A percentile compares a stretch with the other conserved stretches of the same genome.
These are phyloP conservation scores for Teratosphaeria zuluensis DNA, from an alignment of 2,329 filamentous ascomycete species.

Conservation along the genomic window DNA sequence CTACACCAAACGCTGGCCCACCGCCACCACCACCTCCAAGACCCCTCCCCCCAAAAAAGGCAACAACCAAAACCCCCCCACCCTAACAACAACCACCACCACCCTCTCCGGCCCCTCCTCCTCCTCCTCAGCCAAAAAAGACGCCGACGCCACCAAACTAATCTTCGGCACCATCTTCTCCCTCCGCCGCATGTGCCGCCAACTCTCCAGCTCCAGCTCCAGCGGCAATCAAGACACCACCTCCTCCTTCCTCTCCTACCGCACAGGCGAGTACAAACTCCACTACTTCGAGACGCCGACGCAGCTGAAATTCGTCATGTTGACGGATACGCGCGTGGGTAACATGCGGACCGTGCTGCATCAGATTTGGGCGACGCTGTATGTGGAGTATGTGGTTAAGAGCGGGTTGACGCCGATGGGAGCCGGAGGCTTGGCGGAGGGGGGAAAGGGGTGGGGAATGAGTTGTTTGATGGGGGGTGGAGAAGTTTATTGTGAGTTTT, in stretches of 20 bases:
- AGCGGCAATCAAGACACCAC: too few relatives aligned
- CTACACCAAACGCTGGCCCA: slow-evolving; percentile 77
- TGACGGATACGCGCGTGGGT: slow-evolving; percentile 79
- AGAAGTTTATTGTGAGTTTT: slow-evolving; percentile 58
- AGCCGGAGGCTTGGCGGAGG: slow-evolving; percentile 42
- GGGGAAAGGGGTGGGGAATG: slow-evolving; percentile 48
- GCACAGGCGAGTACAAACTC: slow-evolving; percentile 90
- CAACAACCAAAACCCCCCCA: slow-evolving; percentile 20
- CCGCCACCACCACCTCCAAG: slow-evolving; percentile 40
- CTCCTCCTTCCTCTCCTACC: slow-evolving; percentile 85
- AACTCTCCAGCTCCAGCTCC: too few relatives aligned
- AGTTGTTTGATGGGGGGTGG: slow-evolving; percentile 57
- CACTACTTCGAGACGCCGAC: slow-evolving; percentile 94
- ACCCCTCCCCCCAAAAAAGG: slow-evolving; percentile 24
- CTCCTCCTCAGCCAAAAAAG: slow-evolving; percentile 5
- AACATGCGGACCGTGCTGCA: slow-evolving; percentile 92
- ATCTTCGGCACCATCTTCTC: slow-evolving; percentile 97
- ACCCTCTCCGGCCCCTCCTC: neutral
- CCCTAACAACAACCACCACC: neutral
- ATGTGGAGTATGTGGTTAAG: slow-evolving; percentile 80
- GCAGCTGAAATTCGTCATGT: slow-evolving; percentile 90
- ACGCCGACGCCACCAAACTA: slow-evolving; percentile 81
- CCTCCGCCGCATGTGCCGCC: slow-evolving; percentile 89
- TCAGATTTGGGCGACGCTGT: slow-evolving; percentile 97
- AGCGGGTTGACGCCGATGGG: slow-evolving; percentile 53